A percentile compares a stretch with the other conserved stretches of the same genome.
These are phyloP conservation scores for Pilobolus umbonatus DNA, from an alignment of 192 early-diverging fungal species.

Conservation along the genomic window DNA sequence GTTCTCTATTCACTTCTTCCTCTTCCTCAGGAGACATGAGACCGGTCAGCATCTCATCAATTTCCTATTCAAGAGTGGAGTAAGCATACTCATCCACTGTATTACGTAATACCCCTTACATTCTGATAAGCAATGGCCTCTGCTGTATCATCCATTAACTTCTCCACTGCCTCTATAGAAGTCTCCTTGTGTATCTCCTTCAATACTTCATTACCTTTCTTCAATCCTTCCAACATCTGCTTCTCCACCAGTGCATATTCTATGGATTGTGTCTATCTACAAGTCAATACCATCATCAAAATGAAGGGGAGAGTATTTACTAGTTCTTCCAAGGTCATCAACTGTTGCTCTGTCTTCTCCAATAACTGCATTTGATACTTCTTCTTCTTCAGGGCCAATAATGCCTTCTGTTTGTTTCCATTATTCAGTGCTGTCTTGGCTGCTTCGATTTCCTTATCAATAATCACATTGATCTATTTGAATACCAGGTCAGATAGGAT, in stretches of 20 bases:
- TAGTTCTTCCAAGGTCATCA: slow-evolving; percentile 87
- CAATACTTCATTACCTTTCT: slow-evolving; percentile 82
- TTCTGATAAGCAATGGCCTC: slow-evolving; percentile 96
- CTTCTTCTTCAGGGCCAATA: slow-evolving; percentile 91
- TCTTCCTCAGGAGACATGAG: slow-evolving; percentile 80
- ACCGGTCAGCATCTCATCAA: slow-evolving; percentile 72
- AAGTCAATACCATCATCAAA: no score
- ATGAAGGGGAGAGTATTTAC: no score
- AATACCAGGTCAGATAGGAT: slow-evolving; percentile 4
- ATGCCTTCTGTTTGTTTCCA: slow-evolving; percentile 76
- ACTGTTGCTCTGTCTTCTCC: slow-evolving; percentile 78
- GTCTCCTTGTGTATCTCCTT: slow-evolving; percentile 81
- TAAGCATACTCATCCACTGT: neutral
- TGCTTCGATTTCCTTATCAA: slow-evolving; percentile 73
- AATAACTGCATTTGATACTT: slow-evolving; percentile 93
- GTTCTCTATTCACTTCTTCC: slow-evolving; percentile 76
- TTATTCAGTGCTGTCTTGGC: slow-evolving; percentile 72
- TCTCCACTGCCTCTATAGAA: slow-evolving; percentile 87
- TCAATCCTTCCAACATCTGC: slow-evolving; percentile 79
- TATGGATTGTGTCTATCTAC: slow-evolving; percentile 64
- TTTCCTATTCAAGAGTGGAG: slow-evolving; percentile 49
- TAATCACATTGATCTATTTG: slow-evolving; percentile 65
- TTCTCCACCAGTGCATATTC: slow-evolving; percentile 92
- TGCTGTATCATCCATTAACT: slow-evolving; percentile 92
- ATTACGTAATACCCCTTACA: slow-evolving; percentile 44